Percentiles rank a stretch among this genome's conserved stretches.
These are phyloP conservation scores for Agrostemma githago DNA, from an alignment of 148 eudicot genomes.

Conservation along the genomic window DNA sequence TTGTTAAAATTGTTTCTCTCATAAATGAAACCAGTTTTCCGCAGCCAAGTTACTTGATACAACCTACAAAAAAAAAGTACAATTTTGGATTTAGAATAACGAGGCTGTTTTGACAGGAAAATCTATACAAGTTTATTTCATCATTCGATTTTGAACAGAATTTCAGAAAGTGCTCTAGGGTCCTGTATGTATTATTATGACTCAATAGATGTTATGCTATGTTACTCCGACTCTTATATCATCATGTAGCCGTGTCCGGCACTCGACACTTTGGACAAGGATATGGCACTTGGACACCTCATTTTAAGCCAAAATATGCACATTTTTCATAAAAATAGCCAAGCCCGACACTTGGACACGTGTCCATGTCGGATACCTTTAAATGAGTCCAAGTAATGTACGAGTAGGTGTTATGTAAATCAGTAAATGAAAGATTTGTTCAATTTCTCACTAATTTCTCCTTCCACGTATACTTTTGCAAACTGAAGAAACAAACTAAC, in stretches of 20 bases:
- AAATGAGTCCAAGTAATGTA: too few species aligned
- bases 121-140: neutral
- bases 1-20: slow-evolving; percentile 64
- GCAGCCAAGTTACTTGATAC: slow-evolving; percentile 89
- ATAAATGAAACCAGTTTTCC: slow-evolving; percentile 82
- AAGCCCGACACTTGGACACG: too few species aligned
- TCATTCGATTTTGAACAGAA: neutral
- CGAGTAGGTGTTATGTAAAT: too few species aligned
- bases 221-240: too few species aligned
- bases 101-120: neutral
- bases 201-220: neutral
- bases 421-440: neutral
- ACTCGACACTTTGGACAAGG: too few species aligned
- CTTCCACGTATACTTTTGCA: neutral
- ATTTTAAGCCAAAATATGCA: too few species aligned
- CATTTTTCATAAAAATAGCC: too few species aligned
- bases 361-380: too few species aligned
- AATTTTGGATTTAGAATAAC: slow-evolving; percentile 32
- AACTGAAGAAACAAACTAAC: neutral
- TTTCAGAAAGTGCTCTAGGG: neutral
- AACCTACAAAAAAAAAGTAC: slow-evolving; percentile 67
- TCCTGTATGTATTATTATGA: neutral
- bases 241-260: too few species aligned
- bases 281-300: too few species aligned
- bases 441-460: neutral